Evolutionary conservation across 306 rosid species (phyloP).

Genomic region (Spatholobus suberectus): DNA sequence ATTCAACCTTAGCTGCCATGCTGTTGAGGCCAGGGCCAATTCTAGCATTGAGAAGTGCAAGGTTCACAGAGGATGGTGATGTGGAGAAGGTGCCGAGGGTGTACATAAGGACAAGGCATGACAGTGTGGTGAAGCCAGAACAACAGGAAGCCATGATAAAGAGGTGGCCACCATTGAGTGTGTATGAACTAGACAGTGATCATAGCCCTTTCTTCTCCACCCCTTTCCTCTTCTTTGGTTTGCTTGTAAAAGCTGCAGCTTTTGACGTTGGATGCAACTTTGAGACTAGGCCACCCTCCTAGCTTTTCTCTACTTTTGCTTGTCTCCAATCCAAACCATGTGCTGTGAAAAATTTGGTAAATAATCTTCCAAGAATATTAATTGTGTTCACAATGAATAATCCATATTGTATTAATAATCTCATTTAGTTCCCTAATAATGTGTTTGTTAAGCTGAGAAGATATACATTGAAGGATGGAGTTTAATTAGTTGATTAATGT

Average conservation of each 20-base stretch:
- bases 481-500: too few relatives aligned
- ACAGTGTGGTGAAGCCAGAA: slow-evolving; percentile 66
- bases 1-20: slow-evolving; percentile 82
- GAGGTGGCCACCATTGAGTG: slow-evolving; percentile 72
- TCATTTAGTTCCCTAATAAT: not conserved
- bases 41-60: slow-evolving; percentile 60
- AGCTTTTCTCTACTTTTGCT: not conserved
- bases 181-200: slow-evolving; percentile 75
- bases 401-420: not conserved
- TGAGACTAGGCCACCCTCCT: not conserved
- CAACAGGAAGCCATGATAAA: slow-evolving; percentile 88
- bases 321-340: not conserved
- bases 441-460: not conserved
- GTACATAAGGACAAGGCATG: slow-evolving; percentile 73
- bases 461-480: not conserved
- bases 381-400: not conserved
- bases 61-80: slow-evolving; percentile 45
- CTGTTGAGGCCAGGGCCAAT: slow-evolving; percentile 81
- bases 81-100: slow-evolving; percentile 68
- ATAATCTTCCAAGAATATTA: not conserved
- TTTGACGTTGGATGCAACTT: slow-evolving; percentile 52
- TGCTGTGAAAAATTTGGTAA: slow-evolving; percentile 11
- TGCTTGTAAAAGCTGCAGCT: slow-evolving; percentile 74
- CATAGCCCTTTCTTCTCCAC: slow-evolving; percentile 85
- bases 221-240: slow-evolving; percentile 83